These are phyloP conservation scores for Piromyces sp. DNA, from an alignment of 192 early-diverging fungal species.

Conservation along the genomic window DNA sequence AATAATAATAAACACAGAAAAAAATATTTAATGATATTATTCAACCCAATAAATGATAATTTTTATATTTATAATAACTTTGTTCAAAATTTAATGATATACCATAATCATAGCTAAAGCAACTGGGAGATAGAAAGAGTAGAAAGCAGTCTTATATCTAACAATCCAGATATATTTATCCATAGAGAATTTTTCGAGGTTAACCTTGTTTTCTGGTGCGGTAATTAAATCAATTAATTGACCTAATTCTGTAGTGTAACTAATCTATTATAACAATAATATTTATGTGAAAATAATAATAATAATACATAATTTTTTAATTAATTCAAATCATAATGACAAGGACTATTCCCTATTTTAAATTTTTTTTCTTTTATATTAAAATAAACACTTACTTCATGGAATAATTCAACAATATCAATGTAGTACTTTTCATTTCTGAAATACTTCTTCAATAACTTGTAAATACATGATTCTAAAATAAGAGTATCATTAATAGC, in stretches of 20 bases:
- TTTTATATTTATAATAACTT: too few relatives aligned
- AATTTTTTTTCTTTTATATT: too few relatives aligned
- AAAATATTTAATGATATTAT: too few relatives aligned
- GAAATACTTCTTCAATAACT: conserved; percentile 89
- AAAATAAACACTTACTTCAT: conserved; percentile 50
- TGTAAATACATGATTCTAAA: conserved; percentile 80
- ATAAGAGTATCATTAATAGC: conserved; percentile 97
- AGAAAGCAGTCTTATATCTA: conserved; percentile 94
- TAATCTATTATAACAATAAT: conserved; percentile 22
- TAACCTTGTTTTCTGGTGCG: conserved; percentile 89
- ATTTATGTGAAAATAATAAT: too few relatives aligned
- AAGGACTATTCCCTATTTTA: too few relatives aligned
- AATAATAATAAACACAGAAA: too few relatives aligned
- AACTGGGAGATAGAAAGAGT: conserved; percentile 97
- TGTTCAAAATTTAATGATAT: too few relatives aligned
- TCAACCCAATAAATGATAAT: too few relatives aligned
- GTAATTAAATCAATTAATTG: conserved; percentile 95
- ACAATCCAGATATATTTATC: conserved; percentile 92
- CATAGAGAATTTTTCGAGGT: conserved; percentile 79
- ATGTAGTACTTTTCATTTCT: conserved; percentile 64
- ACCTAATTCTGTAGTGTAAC: conserved; percentile 93
- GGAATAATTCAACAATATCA: conserved; percentile 83
- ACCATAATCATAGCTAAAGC: conserved; percentile 82
- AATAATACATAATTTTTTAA: too few relatives aligned
- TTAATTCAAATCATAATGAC: too few relatives aligned